Evolutionary conservation across 441 rosid genomes (phyloP).

Genomic region (Adansonia gregorii): DNA sequence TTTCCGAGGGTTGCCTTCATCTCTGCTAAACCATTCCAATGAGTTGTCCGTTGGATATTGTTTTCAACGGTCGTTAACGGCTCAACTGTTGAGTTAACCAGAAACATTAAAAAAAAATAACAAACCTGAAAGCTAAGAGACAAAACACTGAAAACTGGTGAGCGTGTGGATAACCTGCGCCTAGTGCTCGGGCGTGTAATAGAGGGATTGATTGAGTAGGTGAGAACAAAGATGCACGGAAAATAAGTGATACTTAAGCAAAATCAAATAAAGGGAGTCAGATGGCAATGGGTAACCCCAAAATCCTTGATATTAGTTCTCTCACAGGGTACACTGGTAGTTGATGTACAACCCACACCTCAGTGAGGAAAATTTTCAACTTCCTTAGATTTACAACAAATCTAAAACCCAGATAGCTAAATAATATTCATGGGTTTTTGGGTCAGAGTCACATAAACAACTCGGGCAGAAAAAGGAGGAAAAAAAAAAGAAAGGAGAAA

Average conservation of each 20-base stretch:
- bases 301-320: slow-evolving; percentile 19
- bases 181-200: slow-evolving; percentile 3
- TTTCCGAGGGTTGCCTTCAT: background rate
- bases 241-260: background rate
- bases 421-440: slow-evolving; percentile 37
- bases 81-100: slow-evolving; percentile 36
- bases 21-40: slow-evolving; percentile 34
- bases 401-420: slow-evolving; percentile 34
- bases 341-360: slow-evolving; percentile 37
- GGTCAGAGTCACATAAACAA: slow-evolving; percentile 39
- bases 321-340: slow-evolving; percentile 41
- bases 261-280: background rate
- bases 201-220: background rate
- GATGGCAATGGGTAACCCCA: background rate
- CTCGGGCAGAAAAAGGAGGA: slow-evolving; percentile 20
- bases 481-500: slow-evolving; percentile 21
- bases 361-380: slow-evolving; percentile 38
- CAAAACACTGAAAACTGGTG: slow-evolving; percentile 24
- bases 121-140: background rate
- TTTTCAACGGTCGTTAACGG: slow-evolving; percentile 41
- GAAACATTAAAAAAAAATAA: background rate
- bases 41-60: slow-evolving; percentile 20
- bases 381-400: slow-evolving; percentile 35
- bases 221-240: background rate
- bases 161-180: slow-evolving; percentile 7